A percentile compares a stretch with the other conserved stretches of the same genome.
Conservation (phyloP, 768 basidiomycete genomes). For the Leccinum arenicola region DNA sequence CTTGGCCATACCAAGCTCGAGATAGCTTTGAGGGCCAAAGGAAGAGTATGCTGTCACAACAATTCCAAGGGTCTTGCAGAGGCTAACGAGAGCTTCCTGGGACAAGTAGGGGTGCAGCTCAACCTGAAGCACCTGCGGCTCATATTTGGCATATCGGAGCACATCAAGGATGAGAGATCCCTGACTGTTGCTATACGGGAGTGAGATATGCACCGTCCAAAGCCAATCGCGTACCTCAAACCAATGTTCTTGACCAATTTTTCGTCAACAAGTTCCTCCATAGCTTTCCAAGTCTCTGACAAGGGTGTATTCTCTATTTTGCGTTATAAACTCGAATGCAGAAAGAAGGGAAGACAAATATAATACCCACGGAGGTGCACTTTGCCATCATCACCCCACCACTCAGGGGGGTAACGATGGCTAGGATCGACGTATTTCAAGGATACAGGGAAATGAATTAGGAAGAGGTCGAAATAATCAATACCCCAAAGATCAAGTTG, state of each 20-base stretch:
- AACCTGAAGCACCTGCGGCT: slow-evolving; percentile 57
- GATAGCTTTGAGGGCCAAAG: slow-evolving; percentile 52
- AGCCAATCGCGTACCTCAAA: slow-evolving; percentile 45
- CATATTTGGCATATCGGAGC: slow-evolving; percentile 69
- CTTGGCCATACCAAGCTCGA: slow-evolving; percentile 66
- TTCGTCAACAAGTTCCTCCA: slow-evolving; percentile 77
- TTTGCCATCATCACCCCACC: slow-evolving; percentile 72
- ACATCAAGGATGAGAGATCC: slow-evolving; percentile 74
- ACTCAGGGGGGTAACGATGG: slow-evolving; percentile 79
- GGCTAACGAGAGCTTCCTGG: slow-evolving; percentile 45
- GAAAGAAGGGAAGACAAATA: neutral
- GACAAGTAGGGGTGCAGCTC: slow-evolving; percentile 58
- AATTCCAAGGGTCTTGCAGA: slow-evolving; percentile 44
- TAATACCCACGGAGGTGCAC: slow-evolving; percentile 54
- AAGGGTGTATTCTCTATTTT: slow-evolving; percentile 59
- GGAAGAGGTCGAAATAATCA: slow-evolving; percentile 78
- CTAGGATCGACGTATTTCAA: slow-evolving; percentile 76
- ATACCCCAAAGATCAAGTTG: slow-evolving; percentile 83
- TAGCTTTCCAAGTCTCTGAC: slow-evolving; percentile 79
- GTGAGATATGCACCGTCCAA: neutral
- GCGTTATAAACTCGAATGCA: neutral
- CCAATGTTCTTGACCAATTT: slow-evolving; percentile 79
- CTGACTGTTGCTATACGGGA: slow-evolving; percentile 59
- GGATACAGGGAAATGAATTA: slow-evolving; percentile 84
- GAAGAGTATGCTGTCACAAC: slow-evolving; percentile 57